These are phyloP conservation scores for Picochlorum sp. DNA, from an alignment of 139 green algal species.

Conservation along the genomic window DNA sequence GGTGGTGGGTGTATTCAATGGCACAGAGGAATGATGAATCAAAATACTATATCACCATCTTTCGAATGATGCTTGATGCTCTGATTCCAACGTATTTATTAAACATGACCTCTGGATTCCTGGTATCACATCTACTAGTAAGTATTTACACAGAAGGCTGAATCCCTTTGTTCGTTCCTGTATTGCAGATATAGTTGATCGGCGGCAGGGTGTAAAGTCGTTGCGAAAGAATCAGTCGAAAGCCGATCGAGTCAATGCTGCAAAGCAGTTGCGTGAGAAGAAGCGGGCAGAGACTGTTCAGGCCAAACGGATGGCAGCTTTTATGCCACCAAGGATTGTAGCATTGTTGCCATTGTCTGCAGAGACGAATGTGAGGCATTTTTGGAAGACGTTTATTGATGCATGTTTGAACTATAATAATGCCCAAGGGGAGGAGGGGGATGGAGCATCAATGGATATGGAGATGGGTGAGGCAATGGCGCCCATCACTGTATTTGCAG, in stretches of 20 bases:
- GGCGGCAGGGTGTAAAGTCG: conserved; percentile 16
- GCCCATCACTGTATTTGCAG: conserved; percentile 31
- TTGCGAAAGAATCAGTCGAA: conserved; percentile 30
- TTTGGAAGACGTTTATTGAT: conserved; percentile 36
- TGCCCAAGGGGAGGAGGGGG: background rate
- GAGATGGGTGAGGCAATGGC: background rate
- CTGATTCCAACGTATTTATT: conserved; percentile 11
- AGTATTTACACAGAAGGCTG: too few relatives aligned
- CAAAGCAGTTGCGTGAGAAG: conserved; percentile 52
- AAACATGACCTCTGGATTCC: background rate
- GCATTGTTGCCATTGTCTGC: conserved; percentile 58
- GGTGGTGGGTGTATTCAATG: background rate
- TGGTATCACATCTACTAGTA: too few relatives aligned
- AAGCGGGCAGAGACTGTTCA: conserved; percentile 56
- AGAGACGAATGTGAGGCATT: conserved; percentile 29
- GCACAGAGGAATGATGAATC: conserved; percentile 12
- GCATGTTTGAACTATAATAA: conserved; percentile 17
- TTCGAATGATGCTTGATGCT: conserved; percentile 18
- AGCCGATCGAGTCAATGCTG: conserved; percentile 42
- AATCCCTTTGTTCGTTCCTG: too few relatives aligned
- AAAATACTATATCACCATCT: conserved; percentile 23
- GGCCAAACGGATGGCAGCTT: conserved; percentile 21
- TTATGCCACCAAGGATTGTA: conserved; percentile 48
- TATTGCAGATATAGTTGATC: conserved; percentile 8
- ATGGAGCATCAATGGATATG: background rate